phyloP scores from a whole-genome alignment of 352 stramenopile genomes.

The Phytophthora pisi region DNA sequence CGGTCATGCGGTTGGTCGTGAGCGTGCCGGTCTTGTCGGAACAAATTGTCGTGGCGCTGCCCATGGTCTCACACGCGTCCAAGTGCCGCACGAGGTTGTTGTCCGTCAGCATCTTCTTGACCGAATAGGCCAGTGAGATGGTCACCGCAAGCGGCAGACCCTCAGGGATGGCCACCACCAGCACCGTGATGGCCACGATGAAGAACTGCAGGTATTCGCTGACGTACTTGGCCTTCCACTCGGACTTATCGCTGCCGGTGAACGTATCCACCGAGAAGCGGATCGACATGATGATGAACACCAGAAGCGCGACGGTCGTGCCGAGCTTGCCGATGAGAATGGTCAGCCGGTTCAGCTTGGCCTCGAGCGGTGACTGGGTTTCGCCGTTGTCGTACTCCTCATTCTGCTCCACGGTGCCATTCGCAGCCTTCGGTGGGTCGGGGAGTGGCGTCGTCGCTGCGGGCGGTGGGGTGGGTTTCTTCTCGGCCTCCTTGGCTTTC shows the following conservation, averaged over 20 bases:
- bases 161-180: conserved; percentile 98
- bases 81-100: conserved; percentile 92
- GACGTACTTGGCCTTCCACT: conserved; percentile 61
- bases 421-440: conserved; percentile 42
- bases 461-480: conserved; percentile 21
- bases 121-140: conserved; percentile 96
- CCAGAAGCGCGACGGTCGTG: conserved; percentile 68
- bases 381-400: conserved; percentile 67
- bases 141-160: conserved; percentile 97
- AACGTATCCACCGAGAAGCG: conserved; percentile 76
- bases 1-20: conserved; percentile 98
- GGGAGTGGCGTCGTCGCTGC: conserved; percentile 17
- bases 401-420: conserved; percentile 81
- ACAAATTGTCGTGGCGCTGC: conserved; percentile 95
- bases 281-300: conserved; percentile 82
- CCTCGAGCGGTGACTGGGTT: conserved; percentile 76
- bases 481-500: conserved; percentile 36
- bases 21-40: conserved; percentile 98
- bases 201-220: conserved; percentile 85
- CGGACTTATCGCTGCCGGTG: conserved; percentile 36
- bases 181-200: conserved; percentile 87
- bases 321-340: conserved; percentile 87
- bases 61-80: conserved; percentile 93
- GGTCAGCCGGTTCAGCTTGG: conserved; percentile 85
- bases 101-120: conserved; percentile 92